Conservation (phyloP, 2,329 filamentous ascomycete genomes). For the Sphaerulina musiva region DNA sequence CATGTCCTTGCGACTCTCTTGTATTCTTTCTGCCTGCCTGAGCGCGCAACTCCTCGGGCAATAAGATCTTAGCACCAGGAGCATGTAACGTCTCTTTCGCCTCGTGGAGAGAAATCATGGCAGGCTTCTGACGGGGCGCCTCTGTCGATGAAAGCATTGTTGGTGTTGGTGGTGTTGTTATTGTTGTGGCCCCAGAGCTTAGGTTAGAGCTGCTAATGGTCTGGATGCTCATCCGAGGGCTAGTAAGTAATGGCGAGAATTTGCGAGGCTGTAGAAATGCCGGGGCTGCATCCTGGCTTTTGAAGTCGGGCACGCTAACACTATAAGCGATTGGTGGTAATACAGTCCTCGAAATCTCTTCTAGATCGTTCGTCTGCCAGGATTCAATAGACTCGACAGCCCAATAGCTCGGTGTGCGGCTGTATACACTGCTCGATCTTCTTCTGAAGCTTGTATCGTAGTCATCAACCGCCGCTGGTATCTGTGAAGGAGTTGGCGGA, state of each 20-base stretch:
- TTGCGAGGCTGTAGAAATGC: conserved; percentile 23
- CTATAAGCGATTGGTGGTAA: conserved; percentile 28
- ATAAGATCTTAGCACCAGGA: conserved; percentile 25
- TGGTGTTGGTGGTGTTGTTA: conserved; percentile 3
- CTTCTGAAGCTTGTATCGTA: conserved; percentile 1
- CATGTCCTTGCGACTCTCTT: conserved; percentile 18
- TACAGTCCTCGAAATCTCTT: conserved; percentile 20
- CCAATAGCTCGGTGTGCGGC: conserved; percentile 28
- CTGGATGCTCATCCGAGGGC: conserved; percentile 21
- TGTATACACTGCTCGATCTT: conserved; percentile 33
- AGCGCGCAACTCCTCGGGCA: conserved; percentile 32
- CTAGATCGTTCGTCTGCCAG: conserved; percentile 21
- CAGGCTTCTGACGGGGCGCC: conserved; percentile 13
- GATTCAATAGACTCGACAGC: conserved; percentile 9
- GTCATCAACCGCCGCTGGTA: background rate
- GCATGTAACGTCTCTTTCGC: conserved; percentile 24
- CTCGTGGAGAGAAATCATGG: conserved; percentile 27
- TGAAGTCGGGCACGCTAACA: conserved; percentile 26
- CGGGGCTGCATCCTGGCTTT: conserved; percentile 3
- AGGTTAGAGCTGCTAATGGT: conserved; percentile 1
- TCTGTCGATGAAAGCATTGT: conserved; percentile 8
- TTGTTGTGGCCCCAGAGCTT: conserved; percentile 10
- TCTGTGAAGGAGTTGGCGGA: conserved; percentile 20
- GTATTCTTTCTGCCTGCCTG: conserved; percentile 14
- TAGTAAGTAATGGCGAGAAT: conserved; percentile 27